Base-by-base conservation (phyloP, 257 asterid species). In the Datura wrightii region DNA sequence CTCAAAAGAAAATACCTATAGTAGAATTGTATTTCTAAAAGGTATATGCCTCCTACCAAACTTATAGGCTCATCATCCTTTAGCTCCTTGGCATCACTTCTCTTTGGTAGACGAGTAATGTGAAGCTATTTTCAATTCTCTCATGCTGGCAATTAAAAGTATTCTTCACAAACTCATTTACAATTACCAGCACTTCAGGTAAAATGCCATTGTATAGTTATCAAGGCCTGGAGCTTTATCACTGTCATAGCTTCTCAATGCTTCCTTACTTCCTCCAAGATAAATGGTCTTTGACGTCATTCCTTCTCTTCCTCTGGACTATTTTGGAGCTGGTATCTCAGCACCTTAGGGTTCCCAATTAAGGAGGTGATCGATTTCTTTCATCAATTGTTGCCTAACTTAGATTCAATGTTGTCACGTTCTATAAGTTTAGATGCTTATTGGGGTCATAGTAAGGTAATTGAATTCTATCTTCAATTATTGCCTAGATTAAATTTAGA, bases 181-280 rank as follows among this genome's bases (percentile, higher is more conserved):
- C 76, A 39, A 15, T 67, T 67, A 37, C 76, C 76, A 67, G 31
- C 46, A 67, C 76, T 67, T 15, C 14, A 67, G 50, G 76, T 67
- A 67, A 67, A 65, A 37, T 15, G 76, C 50, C 48, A 67, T 37
- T 8, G 7, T 67, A 37, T 58, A 59, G 66, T 67, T 67, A 67
- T 67, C 13, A 50, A 67, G 50, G 76, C 50, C 50, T 14, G 11
- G 52, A 67, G 24, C n/a, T 42, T 67, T 37, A 42, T 37, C 76
- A 37, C 50, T 10, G 37, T 37, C 76, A 67, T 67, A 37, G 50
- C 24, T 67, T 67, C 76, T 37, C 31, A 67, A 14, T 66, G 74
- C 50, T 66, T 14, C 50, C 48, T 67, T 37, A 67, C 24, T 37
- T 14, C 76, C n/a, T 67, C 76, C 76, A 67, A 37, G 48, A 67